Conservation (phyloP, 192 early-diverging fungal species). For the Coemansia furcata region DNA sequence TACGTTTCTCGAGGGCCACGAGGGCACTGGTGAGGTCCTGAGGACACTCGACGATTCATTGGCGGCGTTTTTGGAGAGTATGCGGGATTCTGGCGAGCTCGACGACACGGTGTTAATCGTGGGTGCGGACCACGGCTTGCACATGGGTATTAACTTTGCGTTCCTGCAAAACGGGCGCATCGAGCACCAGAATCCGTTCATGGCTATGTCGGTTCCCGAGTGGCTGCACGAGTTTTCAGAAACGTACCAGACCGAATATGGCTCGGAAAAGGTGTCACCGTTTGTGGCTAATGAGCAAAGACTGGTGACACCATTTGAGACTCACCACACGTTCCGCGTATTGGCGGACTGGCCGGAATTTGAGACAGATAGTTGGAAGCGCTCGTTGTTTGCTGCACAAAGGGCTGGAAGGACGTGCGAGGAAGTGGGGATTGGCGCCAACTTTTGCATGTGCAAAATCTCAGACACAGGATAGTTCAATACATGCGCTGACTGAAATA, state of each 20-base stretch:
- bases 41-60: constrained; percentile 27
- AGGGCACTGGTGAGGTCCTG: constrained; percentile 46
- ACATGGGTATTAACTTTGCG: constrained; percentile 51
- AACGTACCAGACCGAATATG: constrained; percentile 14
- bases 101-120: constrained; percentile 39
- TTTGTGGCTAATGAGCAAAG: constrained; percentile 43
- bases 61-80: constrained; percentile 25
- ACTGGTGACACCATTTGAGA: constrained; percentile 40
- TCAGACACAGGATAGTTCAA: background rate
- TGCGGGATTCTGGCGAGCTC: constrained; percentile 34
- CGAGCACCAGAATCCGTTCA: constrained; percentile 50
- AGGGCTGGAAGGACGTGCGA: constrained; percentile 27
- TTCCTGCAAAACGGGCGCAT: constrained; percentile 40
- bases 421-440: constrained; percentile 36
- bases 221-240: constrained; percentile 35
- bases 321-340: constrained; percentile 37
- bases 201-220: constrained; percentile 33
- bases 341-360: constrained; percentile 42
- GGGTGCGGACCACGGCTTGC: constrained; percentile 38
- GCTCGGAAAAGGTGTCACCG: constrained; percentile 15
- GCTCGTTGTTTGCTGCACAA: constrained; percentile 37
- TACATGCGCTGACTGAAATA: too few species aligned
- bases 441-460: constrained; percentile 37
- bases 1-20: constrained; percentile 43
- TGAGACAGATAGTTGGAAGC: constrained; percentile 15